Conservation (phyloP, 2,329 filamentous ascomycete species). For the Alternaria sp. region DNA sequence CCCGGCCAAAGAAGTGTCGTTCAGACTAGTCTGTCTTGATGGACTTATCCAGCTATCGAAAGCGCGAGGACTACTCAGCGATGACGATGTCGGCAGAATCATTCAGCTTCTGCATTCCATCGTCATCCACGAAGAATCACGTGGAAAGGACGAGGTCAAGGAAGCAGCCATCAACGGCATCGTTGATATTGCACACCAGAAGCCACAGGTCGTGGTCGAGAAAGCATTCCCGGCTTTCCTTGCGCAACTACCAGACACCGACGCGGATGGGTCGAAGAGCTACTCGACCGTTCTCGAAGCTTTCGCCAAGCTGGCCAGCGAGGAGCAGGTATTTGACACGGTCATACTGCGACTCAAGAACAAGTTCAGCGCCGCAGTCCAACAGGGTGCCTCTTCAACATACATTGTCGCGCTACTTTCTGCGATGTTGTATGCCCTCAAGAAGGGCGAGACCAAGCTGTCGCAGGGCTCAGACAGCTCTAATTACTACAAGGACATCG, state of each 20-base stretch:
- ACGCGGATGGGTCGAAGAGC: conserved; percentile 52
- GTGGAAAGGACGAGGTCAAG: conserved; percentile 63
- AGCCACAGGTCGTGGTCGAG: conserved; percentile 67
- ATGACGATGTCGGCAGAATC: conserved; percentile 54
- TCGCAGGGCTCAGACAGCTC: conserved; percentile 48
- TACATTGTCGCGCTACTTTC: conserved; percentile 67
- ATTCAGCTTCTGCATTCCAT: conserved; percentile 68
- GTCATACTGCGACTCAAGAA: conserved; percentile 68
- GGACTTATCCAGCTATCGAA: conserved; percentile 53
- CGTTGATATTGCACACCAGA: conserved; percentile 66
- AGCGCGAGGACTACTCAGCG: conserved; percentile 49
- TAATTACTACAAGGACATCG: conserved; percentile 56
- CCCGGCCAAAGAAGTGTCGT: conserved; percentile 57
- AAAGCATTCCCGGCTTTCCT: conserved; percentile 71
- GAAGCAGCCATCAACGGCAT: conserved; percentile 64
- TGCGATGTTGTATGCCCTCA: conserved; percentile 67
- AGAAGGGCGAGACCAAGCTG: conserved; percentile 60
- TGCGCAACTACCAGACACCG: conserved; percentile 66
- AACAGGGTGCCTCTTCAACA: conserved; percentile 56
- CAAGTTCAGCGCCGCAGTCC: conserved; percentile 64
- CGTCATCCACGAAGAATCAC: conserved; percentile 64
- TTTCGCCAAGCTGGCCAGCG: conserved; percentile 68
- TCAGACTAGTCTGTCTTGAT: conserved; percentile 54
- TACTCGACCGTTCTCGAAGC: conserved; percentile 67
- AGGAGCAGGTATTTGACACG: conserved; percentile 68